A percentile compares a stretch with the other conserved stretches of the same genome.
Conservation (phyloP, 108 stramenopile genomes). For the Heterococcus sp. region DNA sequence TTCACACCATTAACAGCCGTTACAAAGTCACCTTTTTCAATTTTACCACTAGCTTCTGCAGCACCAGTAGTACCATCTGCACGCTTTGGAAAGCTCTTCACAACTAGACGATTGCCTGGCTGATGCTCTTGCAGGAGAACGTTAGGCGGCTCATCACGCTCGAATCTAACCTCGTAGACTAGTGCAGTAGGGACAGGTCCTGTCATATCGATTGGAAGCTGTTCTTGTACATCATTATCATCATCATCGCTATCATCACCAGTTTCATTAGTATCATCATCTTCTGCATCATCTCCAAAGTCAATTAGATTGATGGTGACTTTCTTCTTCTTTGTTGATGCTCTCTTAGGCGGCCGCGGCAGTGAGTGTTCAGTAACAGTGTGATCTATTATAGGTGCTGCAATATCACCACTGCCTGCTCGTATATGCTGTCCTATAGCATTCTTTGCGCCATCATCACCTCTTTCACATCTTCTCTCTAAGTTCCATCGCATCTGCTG, state of each 20-base stretch:
- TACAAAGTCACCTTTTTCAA: conserved; percentile 26
- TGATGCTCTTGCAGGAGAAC: conserved; percentile 26
- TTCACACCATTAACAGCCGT: conserved; percentile 27
- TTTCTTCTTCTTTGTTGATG: neutral
- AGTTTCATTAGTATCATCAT: neutral
- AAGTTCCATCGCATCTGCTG: neutral
- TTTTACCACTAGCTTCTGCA: conserved; percentile 11
- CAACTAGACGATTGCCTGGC: conserved; percentile 25
- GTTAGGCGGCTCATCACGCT: conserved; percentile 10
- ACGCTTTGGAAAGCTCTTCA: conserved; percentile 27
- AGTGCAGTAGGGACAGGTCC: conserved; percentile 3
- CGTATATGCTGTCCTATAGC: neutral
- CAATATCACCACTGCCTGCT: neutral
- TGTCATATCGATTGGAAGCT: neutral
- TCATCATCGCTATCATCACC: neutral
- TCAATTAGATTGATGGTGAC: neutral
- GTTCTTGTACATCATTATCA: neutral
- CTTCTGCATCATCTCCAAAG: neutral
- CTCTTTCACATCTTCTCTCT: neutral
- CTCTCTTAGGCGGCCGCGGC: neutral
- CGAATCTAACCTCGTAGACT: conserved; percentile 28
- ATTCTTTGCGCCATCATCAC: neutral
- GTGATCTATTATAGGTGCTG: neutral
- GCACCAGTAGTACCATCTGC: conserved; percentile 19
- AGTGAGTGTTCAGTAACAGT: neutral